Evolutionary conservation across 805 yeast genomes (phyloP).

Genomic region (Cephaloascus albidus): DNA sequence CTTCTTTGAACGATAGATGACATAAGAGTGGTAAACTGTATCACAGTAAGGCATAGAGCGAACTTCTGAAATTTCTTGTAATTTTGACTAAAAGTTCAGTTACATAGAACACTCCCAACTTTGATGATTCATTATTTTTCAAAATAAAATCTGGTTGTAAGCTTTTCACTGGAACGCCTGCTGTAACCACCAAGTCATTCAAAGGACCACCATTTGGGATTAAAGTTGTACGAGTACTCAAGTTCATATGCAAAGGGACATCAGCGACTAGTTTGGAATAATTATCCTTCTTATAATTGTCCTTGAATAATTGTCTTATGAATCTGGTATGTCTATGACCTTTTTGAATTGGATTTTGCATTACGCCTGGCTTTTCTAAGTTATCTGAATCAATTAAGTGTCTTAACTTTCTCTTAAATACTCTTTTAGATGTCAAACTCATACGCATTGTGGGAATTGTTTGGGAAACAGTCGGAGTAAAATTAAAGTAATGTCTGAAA

Average conservation of each 20-base stretch:
- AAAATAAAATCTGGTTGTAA: not conserved
- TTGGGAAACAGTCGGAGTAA: too few relatives aligned
- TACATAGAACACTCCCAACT: not conserved
- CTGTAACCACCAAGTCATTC: not conserved
- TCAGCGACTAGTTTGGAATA: not conserved
- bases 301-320: not conserved
- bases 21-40: too few relatives aligned
- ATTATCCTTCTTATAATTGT: not conserved
- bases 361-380: not conserved
- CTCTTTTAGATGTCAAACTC: too few relatives aligned
- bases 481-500: too few relatives aligned
- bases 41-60: too few relatives aligned
- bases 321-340: not conserved
- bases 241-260: not conserved
- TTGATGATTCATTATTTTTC: not conserved
- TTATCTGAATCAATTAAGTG: not conserved
- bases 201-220: not conserved
- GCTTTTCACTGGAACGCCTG: not conserved
- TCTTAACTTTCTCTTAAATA: not conserved
- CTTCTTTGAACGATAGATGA: too few relatives aligned
- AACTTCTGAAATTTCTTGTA: too few relatives aligned
- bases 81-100: too few relatives aligned
- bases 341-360: not conserved
- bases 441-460: not conserved
- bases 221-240: not conserved